Evolutionary conservation across 2,329 filamentous ascomycete genomes (phyloP).

Genomic region (Sphaerostilbella broomeana): DNA sequence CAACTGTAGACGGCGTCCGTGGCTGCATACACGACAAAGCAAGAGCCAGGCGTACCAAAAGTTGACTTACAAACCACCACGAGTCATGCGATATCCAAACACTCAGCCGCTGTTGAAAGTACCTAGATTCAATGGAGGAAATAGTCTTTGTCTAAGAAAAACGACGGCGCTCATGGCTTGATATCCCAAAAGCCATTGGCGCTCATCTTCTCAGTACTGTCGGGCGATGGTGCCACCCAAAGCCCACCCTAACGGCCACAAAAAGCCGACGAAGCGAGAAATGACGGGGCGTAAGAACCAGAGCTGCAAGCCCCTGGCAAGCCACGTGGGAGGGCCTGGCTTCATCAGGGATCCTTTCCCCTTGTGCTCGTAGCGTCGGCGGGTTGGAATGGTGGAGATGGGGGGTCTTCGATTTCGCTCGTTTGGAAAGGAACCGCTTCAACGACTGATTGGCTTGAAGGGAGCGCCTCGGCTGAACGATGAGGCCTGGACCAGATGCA

Average conservation of each 20-base stretch:
- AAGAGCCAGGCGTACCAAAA: too few species aligned
- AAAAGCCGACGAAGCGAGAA: too few species aligned
- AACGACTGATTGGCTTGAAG: constrained; percentile 8
- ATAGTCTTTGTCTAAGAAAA: neutral
- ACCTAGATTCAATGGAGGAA: neutral
- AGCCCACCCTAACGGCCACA: neutral
- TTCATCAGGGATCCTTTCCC: constrained; percentile 8
- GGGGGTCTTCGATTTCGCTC: neutral
- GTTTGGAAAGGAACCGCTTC: neutral
- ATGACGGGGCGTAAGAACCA: neutral
- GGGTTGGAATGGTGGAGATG: constrained; percentile 1
- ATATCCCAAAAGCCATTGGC: neutral
- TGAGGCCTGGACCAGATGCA: constrained; percentile 12
- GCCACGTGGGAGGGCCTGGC: constrained; percentile 13
- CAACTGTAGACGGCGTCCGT: too few species aligned
- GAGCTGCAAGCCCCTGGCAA: constrained; percentile 10
- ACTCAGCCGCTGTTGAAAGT: too few species aligned
- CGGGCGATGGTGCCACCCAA: neutral
- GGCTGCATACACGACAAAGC: too few species aligned
- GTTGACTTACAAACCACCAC: too few species aligned
- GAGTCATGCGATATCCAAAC: too few species aligned
- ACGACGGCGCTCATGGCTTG: neutral
- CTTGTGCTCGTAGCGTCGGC: constrained; percentile 2
- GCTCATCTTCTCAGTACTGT: neutral
- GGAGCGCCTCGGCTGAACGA: constrained; percentile 12